Evolutionary conservation across 2,329 filamentous ascomycete genomes (phyloP), one percentile per base, ranked within the genome.

Genomic region (Seiridium unicorne): DNA sequence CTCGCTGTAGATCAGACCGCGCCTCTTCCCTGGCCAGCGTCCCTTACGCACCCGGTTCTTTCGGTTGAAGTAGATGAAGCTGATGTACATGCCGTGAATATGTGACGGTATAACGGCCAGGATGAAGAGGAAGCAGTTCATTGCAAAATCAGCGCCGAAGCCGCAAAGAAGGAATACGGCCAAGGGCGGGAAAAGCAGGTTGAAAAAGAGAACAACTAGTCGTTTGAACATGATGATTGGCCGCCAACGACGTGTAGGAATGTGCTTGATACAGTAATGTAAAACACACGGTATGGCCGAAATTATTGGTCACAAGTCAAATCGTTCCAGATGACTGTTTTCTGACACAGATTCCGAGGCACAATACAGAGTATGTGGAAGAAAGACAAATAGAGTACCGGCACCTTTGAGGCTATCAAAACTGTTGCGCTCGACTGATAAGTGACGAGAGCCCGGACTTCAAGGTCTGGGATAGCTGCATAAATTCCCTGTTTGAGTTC

Each of bases 1-100:
- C 31, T 57, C 54, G 44, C 54, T 57, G 44, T 57, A 57, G 31
- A 57, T 57, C 10, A 57, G 35, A 11, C 31, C 54, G 11, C 54
- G 54, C 10, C 54, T 31, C 9, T 9, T 13, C 1, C 54, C 54
- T 3, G 54, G 54, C 44, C 18, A 47, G 9, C 54, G 40, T 5
- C 44, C 54, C 54, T 57, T 57, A 11, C 54, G 54, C 54, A 57
- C 54, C 44, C 47, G 46, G 42, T 57, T 57, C 54, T 57, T 57
- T 31, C 54, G 54, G 42, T n/a, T 5, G 35, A 57, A 57, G 40
- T 57, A 57, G 26, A 57, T 42, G 40, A 57, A 57, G 44, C 54
- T 57, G 54, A 57, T 57, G 54, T 57, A 57, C 54, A 57, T 57
- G 42, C 54, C 54, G 54, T 57, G 54, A n/a, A 57, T 57, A 42